Percentiles rank a stretch among this genome's conserved stretches.
These are phyloP conservation scores for Fomitopsis palustris DNA, from an alignment of 1,284 basidiomycete genomes.

Conservation along the genomic window DNA sequence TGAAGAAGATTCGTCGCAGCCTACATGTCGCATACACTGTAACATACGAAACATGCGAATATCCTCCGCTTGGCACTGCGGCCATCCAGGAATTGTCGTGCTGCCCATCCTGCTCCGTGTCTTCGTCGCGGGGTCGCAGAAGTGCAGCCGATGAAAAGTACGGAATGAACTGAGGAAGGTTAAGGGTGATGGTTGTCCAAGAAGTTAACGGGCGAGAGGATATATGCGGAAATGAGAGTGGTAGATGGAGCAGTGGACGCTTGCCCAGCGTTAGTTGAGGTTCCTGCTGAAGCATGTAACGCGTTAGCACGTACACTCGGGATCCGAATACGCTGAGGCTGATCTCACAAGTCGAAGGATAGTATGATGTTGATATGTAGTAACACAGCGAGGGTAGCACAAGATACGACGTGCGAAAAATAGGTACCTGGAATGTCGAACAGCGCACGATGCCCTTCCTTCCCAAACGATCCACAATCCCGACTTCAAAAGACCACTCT, in stretches of 20 bases:
- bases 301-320: slow-evolving; percentile 2
- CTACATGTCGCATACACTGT: slow-evolving; percentile 82
- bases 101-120: not conserved
- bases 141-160: slow-evolving; percentile 56
- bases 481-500: slow-evolving; percentile 76
- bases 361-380: no score
- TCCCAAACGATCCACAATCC: slow-evolving; percentile 62
- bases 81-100: not conserved
- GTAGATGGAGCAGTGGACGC: slow-evolving; percentile 64
- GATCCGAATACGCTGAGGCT: not conserved
- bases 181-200: slow-evolving; percentile 66
- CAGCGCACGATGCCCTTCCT: slow-evolving; percentile 61
- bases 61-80: slow-evolving; percentile 52
- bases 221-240: slow-evolving; percentile 58
- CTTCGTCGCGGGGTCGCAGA: slow-evolving; percentile 18
- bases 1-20: slow-evolving; percentile 78
- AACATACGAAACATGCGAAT: slow-evolving; percentile 66
- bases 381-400: no score
- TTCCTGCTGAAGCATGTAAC: slow-evolving; percentile 43
- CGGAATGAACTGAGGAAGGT: slow-evolving; percentile 59
- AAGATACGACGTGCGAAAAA: slow-evolving; percentile 4
- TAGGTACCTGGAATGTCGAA: slow-evolving; percentile 78
- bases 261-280: slow-evolving; percentile 46
- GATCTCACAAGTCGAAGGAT: not conserved
- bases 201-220: slow-evolving; percentile 59